phyloP scores from a whole-genome alignment of 2,329 filamentous ascomycete species.

The Epichloe scottii region DNA sequence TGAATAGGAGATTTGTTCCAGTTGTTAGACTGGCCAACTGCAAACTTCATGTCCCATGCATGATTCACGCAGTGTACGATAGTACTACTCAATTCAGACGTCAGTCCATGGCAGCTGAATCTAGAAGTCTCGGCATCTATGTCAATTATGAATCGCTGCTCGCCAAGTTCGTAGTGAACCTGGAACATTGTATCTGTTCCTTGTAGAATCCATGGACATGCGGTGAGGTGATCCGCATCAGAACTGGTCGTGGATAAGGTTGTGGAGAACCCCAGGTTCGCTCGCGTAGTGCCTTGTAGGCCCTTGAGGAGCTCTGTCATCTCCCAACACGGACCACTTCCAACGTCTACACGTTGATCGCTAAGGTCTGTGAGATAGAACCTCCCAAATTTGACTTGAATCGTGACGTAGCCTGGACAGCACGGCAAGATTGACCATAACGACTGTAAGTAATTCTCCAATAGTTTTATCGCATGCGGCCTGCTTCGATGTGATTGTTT shows the following conservation, averaged over 20 bases:
- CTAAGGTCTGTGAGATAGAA: slow-evolving; percentile 14
- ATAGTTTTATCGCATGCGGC: slow-evolving; percentile 6
- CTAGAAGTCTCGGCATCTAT: slow-evolving; percentile 16
- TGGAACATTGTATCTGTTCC: slow-evolving; percentile 15
- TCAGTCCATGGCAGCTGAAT: slow-evolving; percentile 10
- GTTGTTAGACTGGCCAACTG: slow-evolving; percentile 7
- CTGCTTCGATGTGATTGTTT: background rate
- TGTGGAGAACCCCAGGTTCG: slow-evolving; percentile 14
- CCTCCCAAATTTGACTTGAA: slow-evolving; percentile 18
- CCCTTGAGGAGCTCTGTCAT: slow-evolving; percentile 2
- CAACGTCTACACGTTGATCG: slow-evolving; percentile 10
- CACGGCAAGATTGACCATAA: slow-evolving; percentile 12
- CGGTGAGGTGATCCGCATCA: slow-evolving; percentile 11
- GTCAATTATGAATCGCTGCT: slow-evolving; percentile 11
- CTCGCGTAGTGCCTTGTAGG: slow-evolving; percentile 1
- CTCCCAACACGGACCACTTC: slow-evolving; percentile 10
- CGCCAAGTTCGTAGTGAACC: slow-evolving; percentile 11
- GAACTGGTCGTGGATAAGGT: slow-evolving; percentile 15
- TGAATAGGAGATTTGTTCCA: slow-evolving; percentile 9
- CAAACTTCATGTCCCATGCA: slow-evolving; percentile 21
- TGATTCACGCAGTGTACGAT: slow-evolving; percentile 18
- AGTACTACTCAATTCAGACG: slow-evolving; percentile 11
- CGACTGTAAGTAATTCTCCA: slow-evolving; percentile 7
- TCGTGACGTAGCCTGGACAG: slow-evolving; percentile 13
- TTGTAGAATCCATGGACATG: slow-evolving; percentile 9